Evolutionary conservation across 306 rosid species (phyloP).

Genomic region (Herpetospermum pedunculosum): DNA sequence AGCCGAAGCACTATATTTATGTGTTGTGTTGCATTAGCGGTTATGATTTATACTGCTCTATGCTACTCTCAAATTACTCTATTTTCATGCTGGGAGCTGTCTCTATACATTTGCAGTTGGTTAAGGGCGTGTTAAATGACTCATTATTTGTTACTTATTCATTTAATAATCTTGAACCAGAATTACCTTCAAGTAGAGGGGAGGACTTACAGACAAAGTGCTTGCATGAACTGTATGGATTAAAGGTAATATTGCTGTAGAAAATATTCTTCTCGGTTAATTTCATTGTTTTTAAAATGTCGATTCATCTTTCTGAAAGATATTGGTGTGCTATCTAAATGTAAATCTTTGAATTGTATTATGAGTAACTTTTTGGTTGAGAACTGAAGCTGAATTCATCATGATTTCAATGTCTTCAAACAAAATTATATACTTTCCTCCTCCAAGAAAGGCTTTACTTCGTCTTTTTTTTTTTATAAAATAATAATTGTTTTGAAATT

Average conservation of each 20-base stretch:
- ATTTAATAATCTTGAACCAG: conserved; percentile 38
- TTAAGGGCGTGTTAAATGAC: background rate
- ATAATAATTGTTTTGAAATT: background rate
- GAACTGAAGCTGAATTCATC: background rate
- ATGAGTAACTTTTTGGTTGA: background rate
- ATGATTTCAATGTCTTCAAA: background rate
- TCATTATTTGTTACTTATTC: conserved; percentile 12
- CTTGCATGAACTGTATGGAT: conserved; percentile 84
- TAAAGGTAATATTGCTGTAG: conserved; percentile 64
- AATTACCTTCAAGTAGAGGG: conserved; percentile 86
- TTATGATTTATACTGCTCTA: background rate
- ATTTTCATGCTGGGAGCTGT: background rate
- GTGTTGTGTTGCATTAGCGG: background rate
- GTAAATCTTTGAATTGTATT: background rate
- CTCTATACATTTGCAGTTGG: background rate
- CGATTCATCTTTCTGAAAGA: background rate
- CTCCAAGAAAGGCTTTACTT: background rate
- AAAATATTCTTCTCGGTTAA: background rate
- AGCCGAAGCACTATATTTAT: background rate
- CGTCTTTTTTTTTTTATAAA: background rate
- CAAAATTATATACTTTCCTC: background rate
- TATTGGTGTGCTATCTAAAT: background rate
- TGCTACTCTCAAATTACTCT: background rate
- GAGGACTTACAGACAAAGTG: conserved; percentile 93
- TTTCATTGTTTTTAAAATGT: background rate